Conservation (phyloP, 495 filamentous ascomycete species). For the Umbilicaria muhlenbergii region DNA sequence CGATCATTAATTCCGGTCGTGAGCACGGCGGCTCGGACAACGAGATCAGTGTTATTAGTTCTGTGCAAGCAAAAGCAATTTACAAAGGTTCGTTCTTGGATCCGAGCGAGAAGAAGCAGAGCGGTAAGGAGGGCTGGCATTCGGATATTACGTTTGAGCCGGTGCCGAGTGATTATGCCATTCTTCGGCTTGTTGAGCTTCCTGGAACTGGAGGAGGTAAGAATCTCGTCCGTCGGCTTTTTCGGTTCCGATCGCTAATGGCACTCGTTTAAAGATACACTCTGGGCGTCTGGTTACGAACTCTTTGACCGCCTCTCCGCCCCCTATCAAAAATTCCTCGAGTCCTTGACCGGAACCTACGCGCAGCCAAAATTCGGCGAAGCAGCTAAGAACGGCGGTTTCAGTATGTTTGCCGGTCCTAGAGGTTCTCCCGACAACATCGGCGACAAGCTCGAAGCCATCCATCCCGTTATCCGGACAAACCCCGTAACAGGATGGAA, state of each 20-base stretch:
- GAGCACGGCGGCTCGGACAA: conserved; percentile 44
- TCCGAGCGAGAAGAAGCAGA: background rate
- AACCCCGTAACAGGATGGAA: conserved; percentile 72
- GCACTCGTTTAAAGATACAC: conserved; percentile 35
- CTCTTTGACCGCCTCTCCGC: conserved; percentile 49
- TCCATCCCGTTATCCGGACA: conserved; percentile 50
- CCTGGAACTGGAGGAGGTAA: no score
- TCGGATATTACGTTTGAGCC: conserved; percentile 62
- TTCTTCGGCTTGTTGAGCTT: conserved; percentile 44
- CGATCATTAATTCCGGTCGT: conserved; percentile 45
- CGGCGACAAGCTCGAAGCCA: conserved; percentile 34
- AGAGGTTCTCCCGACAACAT: conserved; percentile 45
- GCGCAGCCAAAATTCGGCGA: conserved; percentile 36
- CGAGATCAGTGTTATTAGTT: conserved; percentile 61
- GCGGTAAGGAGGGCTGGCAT: conserved; percentile 42
- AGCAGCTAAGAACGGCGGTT: conserved; percentile 29
- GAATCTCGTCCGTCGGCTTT: conserved; percentile 1
- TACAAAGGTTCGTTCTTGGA: no score
- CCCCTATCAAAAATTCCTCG: conserved; percentile 41
- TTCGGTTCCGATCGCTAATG: background rate
- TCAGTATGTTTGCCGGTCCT: conserved; percentile 28
- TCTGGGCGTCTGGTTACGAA: conserved; percentile 52
- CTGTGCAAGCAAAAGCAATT: conserved; percentile 37
- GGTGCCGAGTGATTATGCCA: conserved; percentile 51
- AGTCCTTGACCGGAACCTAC: conserved; percentile 41